Evolutionary conservation across 257 asterid genomes (phyloP), one percentile per base, ranked within the genome.

Genomic region (Marsdenia floribunda): DNA sequence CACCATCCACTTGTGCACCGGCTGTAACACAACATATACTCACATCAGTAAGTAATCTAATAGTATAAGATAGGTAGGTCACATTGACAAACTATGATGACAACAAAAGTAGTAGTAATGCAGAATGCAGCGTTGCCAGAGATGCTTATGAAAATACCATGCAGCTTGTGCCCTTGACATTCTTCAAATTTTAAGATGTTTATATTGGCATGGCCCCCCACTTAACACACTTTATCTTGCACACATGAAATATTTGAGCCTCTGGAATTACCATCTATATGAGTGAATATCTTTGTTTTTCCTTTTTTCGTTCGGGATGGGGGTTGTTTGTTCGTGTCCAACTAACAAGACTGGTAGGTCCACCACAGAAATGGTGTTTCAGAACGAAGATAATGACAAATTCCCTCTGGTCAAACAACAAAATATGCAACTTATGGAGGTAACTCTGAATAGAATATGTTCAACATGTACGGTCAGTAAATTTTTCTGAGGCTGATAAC

Each of bases 1-100:
- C 60, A 92, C 93, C 90, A 95, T 92, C 99, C 99, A 95, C 83
- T 90, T 95, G 82, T 95, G 98, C 65, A 95, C 98, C 82, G 99
- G 99, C 99, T 95, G 96, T 87, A 86, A 74, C 49, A 53, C 72
- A 78, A 18, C 73, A 75, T 61, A 12, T 19, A 19, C 16, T 54
- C 21, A 54, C 9, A 16, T 69, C 37, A 38, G 18, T 16, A 35
- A 38, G 18, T 16, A 35, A 52, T 58, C 54, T 49, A 19, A 16
- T 26, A 57, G 50, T 26, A 65, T 0, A 61, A 29, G 68, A 33
- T 61, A 19, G 12, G 29, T 5, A 37, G 0, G 52, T 16, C 24
- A 66, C 5, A 2, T 64, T 64, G 26, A 64, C 44, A 22, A 64
- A 22, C 12, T 29, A 29, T 33, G 42, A 64, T 16, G 49, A 64